These are phyloP conservation scores for Diplocarpon mali DNA, from an alignment of 2,329 filamentous ascomycete genomes.

Conservation along the genomic window DNA sequence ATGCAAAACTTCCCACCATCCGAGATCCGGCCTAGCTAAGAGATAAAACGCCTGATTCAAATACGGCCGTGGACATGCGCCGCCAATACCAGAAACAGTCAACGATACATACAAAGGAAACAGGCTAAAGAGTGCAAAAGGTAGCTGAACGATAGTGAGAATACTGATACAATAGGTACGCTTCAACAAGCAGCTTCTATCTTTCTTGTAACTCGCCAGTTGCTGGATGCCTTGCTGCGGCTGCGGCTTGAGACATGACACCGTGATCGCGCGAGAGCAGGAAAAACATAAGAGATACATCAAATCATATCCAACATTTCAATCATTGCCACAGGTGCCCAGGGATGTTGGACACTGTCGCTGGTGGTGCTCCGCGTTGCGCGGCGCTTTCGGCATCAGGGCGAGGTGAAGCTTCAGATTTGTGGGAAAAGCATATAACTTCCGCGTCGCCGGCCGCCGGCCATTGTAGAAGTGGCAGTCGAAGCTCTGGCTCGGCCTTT, in stretches of 20 bases:
- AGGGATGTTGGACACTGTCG: not conserved
- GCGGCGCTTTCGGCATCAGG: not conserved
- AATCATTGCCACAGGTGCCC: not conserved
- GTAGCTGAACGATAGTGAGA: conserved; percentile 1
- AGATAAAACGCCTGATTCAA: not conserved
- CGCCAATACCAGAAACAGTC: no score
- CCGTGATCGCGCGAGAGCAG: not conserved
- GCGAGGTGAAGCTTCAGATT: conserved; percentile 1
- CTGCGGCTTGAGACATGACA: not conserved
- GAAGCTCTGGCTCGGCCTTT: conserved; percentile 19
- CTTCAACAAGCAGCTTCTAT: conserved; percentile 1
- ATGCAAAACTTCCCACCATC: no score
- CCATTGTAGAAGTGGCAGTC: conserved; percentile 10
- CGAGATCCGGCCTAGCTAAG: conserved; percentile 1
- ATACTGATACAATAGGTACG: conserved; percentile 1
- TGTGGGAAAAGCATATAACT: conserved; percentile 26
- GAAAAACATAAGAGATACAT: conserved; percentile 11
- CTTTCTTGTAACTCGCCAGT: conserved; percentile 5
- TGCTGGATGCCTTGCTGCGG: conserved; percentile 5
- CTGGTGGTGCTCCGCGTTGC: not conserved
- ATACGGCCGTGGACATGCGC: no score
- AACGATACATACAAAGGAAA: not conserved
- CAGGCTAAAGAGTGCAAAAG: not conserved
- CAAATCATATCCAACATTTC: conserved; percentile 11
- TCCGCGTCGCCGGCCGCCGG: conserved; percentile 16